Base-by-base conservation (phyloP, 805 yeast species). In the Debaryomyces hansenii region DNA sequence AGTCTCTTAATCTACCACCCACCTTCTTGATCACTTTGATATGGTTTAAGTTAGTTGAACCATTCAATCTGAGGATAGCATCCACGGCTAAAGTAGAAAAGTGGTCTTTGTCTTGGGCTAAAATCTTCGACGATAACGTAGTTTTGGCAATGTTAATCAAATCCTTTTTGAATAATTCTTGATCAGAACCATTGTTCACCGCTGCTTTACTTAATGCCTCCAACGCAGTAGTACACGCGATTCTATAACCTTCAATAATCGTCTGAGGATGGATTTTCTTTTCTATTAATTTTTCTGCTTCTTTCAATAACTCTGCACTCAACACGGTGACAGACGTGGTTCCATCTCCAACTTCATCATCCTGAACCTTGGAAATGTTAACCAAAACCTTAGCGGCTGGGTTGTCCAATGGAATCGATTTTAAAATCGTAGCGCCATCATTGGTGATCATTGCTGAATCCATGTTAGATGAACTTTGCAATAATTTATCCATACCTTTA, bases 331-430 rank as follows among this genome's bases (percentile, higher is more conserved):
- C 99, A 24, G 96, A 86, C 1, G 99, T 92, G 37, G 99, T 92
- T 55, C 99, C 99, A 70, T 92, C 99, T 49, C 99, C 99, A 53
- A 94, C 96, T 67, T 92, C 98, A 49, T 95, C 96, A 65, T 92
- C 99, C 72, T 92, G 99, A 2, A 96, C 90, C 64, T 95, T 85
- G 14, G 97, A 87, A 47, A 92, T 87, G 64, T 92, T 96, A 44
- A 92, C 99, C 55, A 92, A 74, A 49, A 92, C 91, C 66, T 90
- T 89, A 20, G 99, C 99, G 12, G 98, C 98, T 8, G 98, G 98
- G 59, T 94, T 92, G 63, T 91, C 97, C 55, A 94, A 81, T 12
- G 98, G 97, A 58, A 94, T 92, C 1, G 96, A 79, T 60, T 91
- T 90, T 54, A 94, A 74, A 53, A 94, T 94, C 2, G 99, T 94